These are phyloP conservation scores for Immersiporthe knoxdaviesiana DNA, from an alignment of 2,329 filamentous ascomycete genomes.

Conservation along the genomic window DNA sequence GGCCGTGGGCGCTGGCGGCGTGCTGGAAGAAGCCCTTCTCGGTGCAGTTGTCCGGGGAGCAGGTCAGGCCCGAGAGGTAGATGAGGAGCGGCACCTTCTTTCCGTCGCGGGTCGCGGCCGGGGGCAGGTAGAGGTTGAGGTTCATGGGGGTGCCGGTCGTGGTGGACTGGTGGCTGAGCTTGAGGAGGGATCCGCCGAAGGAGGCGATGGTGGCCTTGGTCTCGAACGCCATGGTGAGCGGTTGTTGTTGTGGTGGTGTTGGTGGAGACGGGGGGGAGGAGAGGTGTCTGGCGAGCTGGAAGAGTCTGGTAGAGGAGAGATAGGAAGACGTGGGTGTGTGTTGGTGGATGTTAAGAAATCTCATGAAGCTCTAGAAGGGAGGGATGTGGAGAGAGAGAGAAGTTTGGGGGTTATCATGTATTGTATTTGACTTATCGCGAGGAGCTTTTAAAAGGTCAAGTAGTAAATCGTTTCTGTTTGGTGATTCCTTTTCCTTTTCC, in stretches of 20 bases:
- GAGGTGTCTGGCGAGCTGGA: conserved; percentile 25
- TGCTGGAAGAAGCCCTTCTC: conserved; percentile 92
- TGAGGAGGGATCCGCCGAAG: conserved; percentile 93
- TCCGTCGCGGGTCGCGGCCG: conserved; percentile 58
- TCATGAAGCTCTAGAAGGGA: conserved; percentile 16
- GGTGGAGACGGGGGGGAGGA: conserved; percentile 10
- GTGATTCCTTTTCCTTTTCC: neutral
- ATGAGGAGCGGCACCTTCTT: conserved; percentile 81
- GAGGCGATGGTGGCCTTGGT: conserved; percentile 87
- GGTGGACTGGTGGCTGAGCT: conserved; percentile 83
- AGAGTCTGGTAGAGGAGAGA: conserved; percentile 21
- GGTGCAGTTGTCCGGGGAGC: conserved; percentile 84
- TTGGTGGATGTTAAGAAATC: conserved; percentile 20
- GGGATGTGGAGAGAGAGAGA: neutral
- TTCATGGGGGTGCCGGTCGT: conserved; percentile 86
- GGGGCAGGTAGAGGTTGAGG: conserved; percentile 89
- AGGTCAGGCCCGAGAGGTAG: conserved; percentile 93
- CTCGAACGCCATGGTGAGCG: conserved; percentile 75
- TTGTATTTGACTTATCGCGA: conserved; percentile 2
- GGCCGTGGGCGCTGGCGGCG: conserved; percentile 75
- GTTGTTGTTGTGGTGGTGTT: neutral
- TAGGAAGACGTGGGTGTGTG: conserved; percentile 6
- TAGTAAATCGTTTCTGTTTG: no score
- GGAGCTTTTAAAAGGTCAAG: neutral
- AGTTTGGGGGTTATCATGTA: conserved; percentile 16